Percentiles rank a stretch among this genome's conserved stretches.
These are phyloP conservation scores for Cercospora sp. DNA, from an alignment of 2,329 filamentous ascomycete genomes.

Conservation along the genomic window DNA sequence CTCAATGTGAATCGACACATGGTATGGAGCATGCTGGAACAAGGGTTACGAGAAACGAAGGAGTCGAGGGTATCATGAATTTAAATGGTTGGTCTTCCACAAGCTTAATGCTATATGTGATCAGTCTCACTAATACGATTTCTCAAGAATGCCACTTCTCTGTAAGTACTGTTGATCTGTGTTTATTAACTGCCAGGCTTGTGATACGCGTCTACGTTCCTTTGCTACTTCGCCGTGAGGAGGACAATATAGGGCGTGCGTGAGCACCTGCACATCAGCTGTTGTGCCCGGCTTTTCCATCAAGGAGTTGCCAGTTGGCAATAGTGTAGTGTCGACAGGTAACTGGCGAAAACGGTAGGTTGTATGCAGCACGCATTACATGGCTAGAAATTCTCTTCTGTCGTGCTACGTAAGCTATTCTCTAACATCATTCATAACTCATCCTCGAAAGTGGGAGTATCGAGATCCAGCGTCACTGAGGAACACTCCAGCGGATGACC, in stretches of 20 bases:
- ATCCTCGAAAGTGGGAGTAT: not conserved
- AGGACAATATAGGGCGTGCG: not conserved
- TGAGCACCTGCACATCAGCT: not conserved
- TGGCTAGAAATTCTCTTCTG: not conserved
- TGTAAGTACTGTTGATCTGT: not conserved
- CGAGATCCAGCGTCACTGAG: not conserved
- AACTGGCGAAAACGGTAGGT: not conserved
- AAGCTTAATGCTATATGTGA: slow-evolving; percentile 1
- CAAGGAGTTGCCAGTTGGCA: not conserved
- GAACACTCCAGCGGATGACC: not conserved
- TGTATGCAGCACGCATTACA: not conserved
- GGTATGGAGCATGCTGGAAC: not conserved
- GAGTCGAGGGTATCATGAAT: not conserved
- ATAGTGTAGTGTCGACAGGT: not conserved
- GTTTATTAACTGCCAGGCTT: not conserved
- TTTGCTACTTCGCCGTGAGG: not conserved
- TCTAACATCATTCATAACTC: not conserved
- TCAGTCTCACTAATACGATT: slow-evolving; percentile 9
- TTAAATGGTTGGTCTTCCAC: slow-evolving; percentile 15
- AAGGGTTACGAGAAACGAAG: not conserved
- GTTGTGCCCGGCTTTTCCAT: not conserved
- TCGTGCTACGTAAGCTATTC: not conserved
- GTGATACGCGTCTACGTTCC: not conserved
- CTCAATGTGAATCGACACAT: not conserved
- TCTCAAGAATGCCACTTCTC: not conserved